phyloP scores from a whole-genome alignment of 306 rosid genomes.

The Pueraria montana region DNA sequence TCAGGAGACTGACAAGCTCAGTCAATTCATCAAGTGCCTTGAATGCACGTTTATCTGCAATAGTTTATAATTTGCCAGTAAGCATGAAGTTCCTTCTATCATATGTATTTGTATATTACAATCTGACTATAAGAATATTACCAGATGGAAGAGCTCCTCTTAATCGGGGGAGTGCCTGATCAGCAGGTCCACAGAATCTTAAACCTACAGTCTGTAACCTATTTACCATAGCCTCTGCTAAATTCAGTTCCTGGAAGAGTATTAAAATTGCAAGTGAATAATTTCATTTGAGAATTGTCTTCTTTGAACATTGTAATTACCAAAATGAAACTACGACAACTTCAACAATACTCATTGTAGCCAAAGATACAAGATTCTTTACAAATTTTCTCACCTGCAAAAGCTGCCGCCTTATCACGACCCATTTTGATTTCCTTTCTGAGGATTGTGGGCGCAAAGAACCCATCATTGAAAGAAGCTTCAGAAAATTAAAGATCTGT shows the following conservation, averaged over 20 bases:
- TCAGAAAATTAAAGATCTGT: slow-evolving; percentile 48
- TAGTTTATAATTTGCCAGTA: slow-evolving; percentile 39
- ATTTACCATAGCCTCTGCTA: slow-evolving; percentile 88
- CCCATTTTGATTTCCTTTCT: slow-evolving; percentile 90
- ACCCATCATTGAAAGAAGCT: slow-evolving; percentile 96
- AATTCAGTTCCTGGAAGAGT: slow-evolving; percentile 74
- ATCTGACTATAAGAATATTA: slow-evolving; percentile 49
- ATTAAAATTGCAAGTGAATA: slow-evolving; percentile 38
- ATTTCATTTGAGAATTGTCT: slow-evolving; percentile 20
- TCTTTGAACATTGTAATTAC: slow-evolving; percentile 20
- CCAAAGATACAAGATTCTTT: slow-evolving; percentile 27
- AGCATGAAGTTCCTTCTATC: slow-evolving; percentile 38
- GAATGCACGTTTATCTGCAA: slow-evolving; percentile 80
- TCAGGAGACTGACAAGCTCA: slow-evolving; percentile 78
- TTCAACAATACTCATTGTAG: slow-evolving; percentile 35
- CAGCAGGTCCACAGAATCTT: slow-evolving; percentile 90
- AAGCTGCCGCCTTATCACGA: slow-evolving; percentile 89
- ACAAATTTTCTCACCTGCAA: slow-evolving; percentile 74
- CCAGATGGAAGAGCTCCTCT: slow-evolving; percentile 94
- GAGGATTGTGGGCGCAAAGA: slow-evolving; percentile 95
- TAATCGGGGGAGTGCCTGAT: slow-evolving; percentile 91
- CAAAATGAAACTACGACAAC: slow-evolving; percentile 26
- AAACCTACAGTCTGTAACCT: slow-evolving; percentile 91
- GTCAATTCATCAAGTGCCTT: slow-evolving; percentile 94
- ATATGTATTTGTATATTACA: slow-evolving; percentile 18